phyloP scores from a whole-genome alignment of 1,284 basidiomycete genomes.

The Sanghuangporus sanghuang region DNA sequence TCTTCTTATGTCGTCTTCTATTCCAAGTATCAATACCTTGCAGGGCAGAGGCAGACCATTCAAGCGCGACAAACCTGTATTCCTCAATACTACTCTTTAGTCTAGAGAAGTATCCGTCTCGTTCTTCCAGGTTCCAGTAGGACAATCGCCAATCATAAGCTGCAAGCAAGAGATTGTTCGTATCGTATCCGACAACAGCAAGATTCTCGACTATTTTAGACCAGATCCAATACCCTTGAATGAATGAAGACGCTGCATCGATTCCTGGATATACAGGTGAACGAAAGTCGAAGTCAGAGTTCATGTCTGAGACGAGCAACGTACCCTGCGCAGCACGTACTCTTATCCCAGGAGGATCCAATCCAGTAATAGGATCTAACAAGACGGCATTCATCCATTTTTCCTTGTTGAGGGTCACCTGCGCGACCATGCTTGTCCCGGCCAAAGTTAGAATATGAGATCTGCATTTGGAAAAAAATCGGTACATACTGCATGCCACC shows the following conservation, averaged over 20 bases:
- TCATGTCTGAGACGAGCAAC: conserved; percentile 29
- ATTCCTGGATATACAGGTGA: conserved; percentile 35
- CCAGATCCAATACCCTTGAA: conserved; percentile 97
- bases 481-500: conserved; percentile 51
- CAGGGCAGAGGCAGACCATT: not conserved
- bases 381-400: conserved; percentile 88
- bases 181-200: conserved; percentile 87
- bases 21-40: not conserved
- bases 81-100: conserved; percentile 85
- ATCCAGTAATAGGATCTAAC: conserved; percentile 87
- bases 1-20: conserved; percentile 69
- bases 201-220: conserved; percentile 93
- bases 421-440: conserved; percentile 73
- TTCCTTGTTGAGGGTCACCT: conserved; percentile 81
- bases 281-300: not conserved
- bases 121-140: conserved; percentile 87
- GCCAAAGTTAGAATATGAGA: conserved; percentile 4
- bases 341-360: conserved; percentile 88
- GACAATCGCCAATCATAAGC: conserved; percentile 91
- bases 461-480: not conserved
- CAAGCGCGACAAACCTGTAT: conserved; percentile 51
- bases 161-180: conserved; percentile 83
- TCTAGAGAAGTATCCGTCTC: conserved; percentile 90
- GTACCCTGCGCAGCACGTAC: conserved; percentile 83
- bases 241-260: conserved; percentile 87